Evolutionary conservation across 192 early-diverging fungal genomes (phyloP).

Genomic region (Rhizoclosmatium sp.): DNA sequence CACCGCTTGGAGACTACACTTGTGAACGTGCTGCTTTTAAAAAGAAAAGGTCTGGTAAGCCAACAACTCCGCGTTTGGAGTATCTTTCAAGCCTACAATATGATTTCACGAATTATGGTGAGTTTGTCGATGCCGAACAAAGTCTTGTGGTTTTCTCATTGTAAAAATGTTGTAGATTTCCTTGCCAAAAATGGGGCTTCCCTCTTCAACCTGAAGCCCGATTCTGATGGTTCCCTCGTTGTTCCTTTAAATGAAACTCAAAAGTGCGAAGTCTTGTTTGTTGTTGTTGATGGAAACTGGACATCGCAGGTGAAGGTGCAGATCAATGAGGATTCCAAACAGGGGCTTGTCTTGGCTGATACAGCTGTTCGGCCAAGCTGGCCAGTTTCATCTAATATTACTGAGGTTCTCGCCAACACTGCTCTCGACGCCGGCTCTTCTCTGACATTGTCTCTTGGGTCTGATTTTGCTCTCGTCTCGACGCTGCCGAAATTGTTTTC

Average conservation of each 20-base stretch:
- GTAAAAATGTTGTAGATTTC: conserved; percentile 16
- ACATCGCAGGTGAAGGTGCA: background rate
- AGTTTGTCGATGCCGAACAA: background rate
- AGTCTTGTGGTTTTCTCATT: background rate
- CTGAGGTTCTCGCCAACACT: conserved; percentile 7
- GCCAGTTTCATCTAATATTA: conserved; percentile 9
- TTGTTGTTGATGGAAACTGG: conserved; percentile 18
- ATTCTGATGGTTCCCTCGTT: conserved; percentile 4
- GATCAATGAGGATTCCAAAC: background rate
- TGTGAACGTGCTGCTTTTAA: background rate
- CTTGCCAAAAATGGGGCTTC: conserved; percentile 23
- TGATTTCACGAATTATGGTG: conserved; percentile 36
- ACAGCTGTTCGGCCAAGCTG: conserved; percentile 20
- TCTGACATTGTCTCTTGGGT: background rate
- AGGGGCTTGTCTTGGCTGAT: background rate
- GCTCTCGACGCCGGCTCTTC: background rate
- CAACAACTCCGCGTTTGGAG: background rate
- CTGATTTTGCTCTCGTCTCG: conserved; percentile 21
- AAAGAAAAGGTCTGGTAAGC: conserved; percentile 6
- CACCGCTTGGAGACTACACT: background rate
- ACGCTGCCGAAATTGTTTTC: conserved; percentile 18
- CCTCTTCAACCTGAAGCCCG: conserved; percentile 30
- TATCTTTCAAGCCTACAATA: background rate
- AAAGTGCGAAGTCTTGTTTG: conserved; percentile 20
- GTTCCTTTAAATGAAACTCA: conserved; percentile 7